Evolutionary conservation across 306 rosid genomes (phyloP), one percentile per base, ranked within the genome.

Genomic region (Sophora flavescens): DNA sequence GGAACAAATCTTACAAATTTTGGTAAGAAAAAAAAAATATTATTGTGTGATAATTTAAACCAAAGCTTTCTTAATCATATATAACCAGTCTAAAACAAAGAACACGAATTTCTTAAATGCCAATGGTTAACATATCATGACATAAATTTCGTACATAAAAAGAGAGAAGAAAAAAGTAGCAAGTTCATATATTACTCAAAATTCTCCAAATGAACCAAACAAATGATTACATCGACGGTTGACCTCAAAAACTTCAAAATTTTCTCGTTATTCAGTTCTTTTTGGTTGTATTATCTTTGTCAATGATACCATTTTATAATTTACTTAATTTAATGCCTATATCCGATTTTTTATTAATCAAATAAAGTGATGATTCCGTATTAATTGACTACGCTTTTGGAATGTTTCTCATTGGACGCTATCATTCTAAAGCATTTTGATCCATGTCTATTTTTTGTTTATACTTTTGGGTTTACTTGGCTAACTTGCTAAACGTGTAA

Each of bases 281-380:
- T 76, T 57, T 76, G 82, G 52, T 70, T 50, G 63, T 60, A 60
- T 50, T 61, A 4, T 22, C 28, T 59, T 78, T 69, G 76, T 69
- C 82, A 48, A 60, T 17, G 32, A 47, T 62, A 35, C 12, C 36
- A 48, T 5, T 22, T 16, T 9, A 42, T 30, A 56, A 16, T n/a
- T 48, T 53, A 65, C 45, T 28, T 33, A 38, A 16, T 33, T 15
- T 44, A 32, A 53, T 65, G 74, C 41, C 7, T 75, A 54, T 52
- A 56, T 57, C 45, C 9, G 2, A 47, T 14, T 44, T 66, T 26
- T 33, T 44, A 42, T 8, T 41, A 32, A 52, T 16, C n/a, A 9
- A 15, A 26, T 32, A 67, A 68, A 68, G 8, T 22, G 14, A 61
- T 22, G 42, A 30, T 44, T 54, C 68, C 61, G 38, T 18, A 68